Conservation (phyloP, 2,329 filamentous ascomycete species). For the Penicillium rolfsii region DNA sequence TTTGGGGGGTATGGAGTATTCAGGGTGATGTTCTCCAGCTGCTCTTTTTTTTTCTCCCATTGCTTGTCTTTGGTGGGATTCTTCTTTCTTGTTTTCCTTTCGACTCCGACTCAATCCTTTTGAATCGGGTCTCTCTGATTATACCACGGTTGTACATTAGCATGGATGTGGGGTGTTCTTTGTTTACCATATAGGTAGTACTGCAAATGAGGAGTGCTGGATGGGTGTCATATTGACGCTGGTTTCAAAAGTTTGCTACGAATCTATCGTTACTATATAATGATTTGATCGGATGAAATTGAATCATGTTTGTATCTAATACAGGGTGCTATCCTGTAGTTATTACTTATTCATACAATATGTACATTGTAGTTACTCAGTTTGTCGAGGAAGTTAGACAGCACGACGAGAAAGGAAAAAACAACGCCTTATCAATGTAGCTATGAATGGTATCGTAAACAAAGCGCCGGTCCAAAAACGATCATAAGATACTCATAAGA, state of each 20-base stretch:
- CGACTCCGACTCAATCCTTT: neutral
- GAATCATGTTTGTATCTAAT: neutral
- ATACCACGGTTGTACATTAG: conserved; percentile 32
- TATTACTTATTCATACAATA: neutral
- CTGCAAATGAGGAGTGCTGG: conserved; percentile 4
- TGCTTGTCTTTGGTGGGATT: neutral
- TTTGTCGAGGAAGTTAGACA: neutral
- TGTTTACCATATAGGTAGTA: conserved; percentile 10
- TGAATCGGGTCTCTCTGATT: conserved; percentile 9
- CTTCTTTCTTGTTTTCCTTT: neutral
- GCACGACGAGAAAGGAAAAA: neutral
- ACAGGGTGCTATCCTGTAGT: neutral
- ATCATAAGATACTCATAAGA: conserved; percentile 10
- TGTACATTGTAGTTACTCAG: neutral
- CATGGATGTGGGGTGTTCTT: conserved; percentile 25
- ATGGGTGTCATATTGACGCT: neutral
- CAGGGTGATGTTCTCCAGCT: conserved; percentile 2
- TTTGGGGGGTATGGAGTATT: conserved; percentile 18
- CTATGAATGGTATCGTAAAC: conserved; percentile 40
- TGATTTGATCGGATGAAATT: neutral
- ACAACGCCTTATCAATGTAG: conserved; percentile 27
- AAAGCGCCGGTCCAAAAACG: conserved; percentile 20
- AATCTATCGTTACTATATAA: neutral
- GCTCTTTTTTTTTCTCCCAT: neutral
- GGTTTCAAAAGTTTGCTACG: neutral